phyloP scores from a whole-genome alignment of 2,329 filamentous ascomycete genomes.

The Aureobasidium sp. region DNA sequence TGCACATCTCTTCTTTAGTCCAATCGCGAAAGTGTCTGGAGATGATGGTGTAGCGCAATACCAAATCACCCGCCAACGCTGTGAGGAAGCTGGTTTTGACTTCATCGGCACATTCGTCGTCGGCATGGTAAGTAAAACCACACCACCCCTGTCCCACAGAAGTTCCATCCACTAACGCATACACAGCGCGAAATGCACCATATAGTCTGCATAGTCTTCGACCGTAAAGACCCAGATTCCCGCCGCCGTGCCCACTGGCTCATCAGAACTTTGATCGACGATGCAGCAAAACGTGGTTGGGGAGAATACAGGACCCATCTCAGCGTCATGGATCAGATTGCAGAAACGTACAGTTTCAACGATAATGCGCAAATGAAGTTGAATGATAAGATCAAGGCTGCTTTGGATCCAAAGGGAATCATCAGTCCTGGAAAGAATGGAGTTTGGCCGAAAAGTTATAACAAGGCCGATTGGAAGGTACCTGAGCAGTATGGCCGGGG shows the following conservation, averaged over 20 bases:
- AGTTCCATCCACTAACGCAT: not conserved
- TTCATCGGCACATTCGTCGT: conserved; percentile 59
- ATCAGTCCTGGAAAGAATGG: conserved; percentile 53
- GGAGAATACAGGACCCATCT: conserved; percentile 55
- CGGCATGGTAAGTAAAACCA: conserved; percentile 36
- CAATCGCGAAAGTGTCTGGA: conserved; percentile 56
- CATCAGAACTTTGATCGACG: conserved; percentile 44
- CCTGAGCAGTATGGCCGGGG: not conserved
- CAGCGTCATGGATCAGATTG: conserved; percentile 52
- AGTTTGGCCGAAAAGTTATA: conserved; percentile 42
- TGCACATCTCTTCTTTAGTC: conserved; percentile 58
- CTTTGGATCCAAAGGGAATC: conserved; percentile 54
- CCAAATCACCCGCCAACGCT: conserved; percentile 37
- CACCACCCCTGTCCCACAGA: no score
- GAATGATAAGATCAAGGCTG: conserved; percentile 52
- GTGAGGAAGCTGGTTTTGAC: conserved; percentile 53
- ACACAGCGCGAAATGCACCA: conserved; percentile 58
- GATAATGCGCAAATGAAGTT: conserved; percentile 46
- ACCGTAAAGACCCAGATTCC: conserved; percentile 46
- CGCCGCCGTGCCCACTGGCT: conserved; percentile 43
- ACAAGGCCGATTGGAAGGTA: conserved; percentile 11
- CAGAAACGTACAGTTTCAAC: conserved; percentile 49
- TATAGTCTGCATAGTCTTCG: conserved; percentile 61
- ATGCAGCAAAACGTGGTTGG: conserved; percentile 46
- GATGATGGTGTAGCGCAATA: conserved; percentile 53